Conservation (phyloP, 495 filamentous ascomycete genomes). For the Chaetomium tenue region DNA sequence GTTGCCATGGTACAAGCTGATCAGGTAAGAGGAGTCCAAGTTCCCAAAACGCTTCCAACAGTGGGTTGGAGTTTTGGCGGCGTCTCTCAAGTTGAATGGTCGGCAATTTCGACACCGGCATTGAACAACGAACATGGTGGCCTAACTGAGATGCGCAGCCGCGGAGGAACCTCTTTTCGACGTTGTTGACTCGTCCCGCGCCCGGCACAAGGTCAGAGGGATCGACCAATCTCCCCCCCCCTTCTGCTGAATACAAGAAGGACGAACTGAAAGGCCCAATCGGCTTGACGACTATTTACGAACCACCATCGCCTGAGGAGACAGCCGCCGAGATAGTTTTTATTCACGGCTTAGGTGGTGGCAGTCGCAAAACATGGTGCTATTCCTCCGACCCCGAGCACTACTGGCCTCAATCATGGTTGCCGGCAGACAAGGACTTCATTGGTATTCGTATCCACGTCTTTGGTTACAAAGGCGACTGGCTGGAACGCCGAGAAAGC, state of each 20-base stretch:
- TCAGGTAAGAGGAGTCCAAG: too few relatives aligned
- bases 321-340: slow-evolving; percentile 42
- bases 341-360: slow-evolving; percentile 38
- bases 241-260: slow-evolving; percentile 1
- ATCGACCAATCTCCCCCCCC: not conserved
- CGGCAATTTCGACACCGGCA: too few relatives aligned
- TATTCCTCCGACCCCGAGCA: slow-evolving; percentile 25
- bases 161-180: slow-evolving; percentile 7
- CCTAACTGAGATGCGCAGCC: not conserved
- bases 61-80: too few relatives aligned
- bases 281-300: slow-evolving; percentile 41
- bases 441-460: slow-evolving; percentile 30
- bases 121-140: too few relatives aligned
- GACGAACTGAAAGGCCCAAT: slow-evolving; percentile 29
- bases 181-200: slow-evolving; percentile 13
- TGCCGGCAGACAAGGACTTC: slow-evolving; percentile 33
- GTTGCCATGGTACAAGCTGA: too few relatives aligned
- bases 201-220: not conserved
- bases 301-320: slow-evolving; percentile 27
- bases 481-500: slow-evolving; percentile 33
- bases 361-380: slow-evolving; percentile 36
- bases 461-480: slow-evolving; percentile 37
- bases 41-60: too few relatives aligned
- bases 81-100: too few relatives aligned
- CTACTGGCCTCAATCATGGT: slow-evolving; percentile 38